Evolutionary conservation across 306 rosid species (phyloP).

Genomic region (Sophora flavescens): DNA sequence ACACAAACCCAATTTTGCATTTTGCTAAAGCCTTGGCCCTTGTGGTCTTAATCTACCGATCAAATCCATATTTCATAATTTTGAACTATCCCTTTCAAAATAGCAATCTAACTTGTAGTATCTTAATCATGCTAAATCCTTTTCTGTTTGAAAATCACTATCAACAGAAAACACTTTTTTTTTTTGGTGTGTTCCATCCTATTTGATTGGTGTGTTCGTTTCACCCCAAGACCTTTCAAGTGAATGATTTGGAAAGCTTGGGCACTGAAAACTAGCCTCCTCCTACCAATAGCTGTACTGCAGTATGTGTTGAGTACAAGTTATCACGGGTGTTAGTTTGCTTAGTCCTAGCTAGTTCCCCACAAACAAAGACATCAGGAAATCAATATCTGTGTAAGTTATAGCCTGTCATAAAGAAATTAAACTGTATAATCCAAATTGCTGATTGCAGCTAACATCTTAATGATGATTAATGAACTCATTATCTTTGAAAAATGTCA

Average conservation of each 20-base stretch:
- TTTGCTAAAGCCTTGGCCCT: constrained; percentile 21
- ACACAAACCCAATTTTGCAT: constrained; percentile 10
- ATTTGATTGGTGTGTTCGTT: constrained; percentile 25
- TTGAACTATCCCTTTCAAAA: constrained; percentile 46
- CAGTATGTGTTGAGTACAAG: constrained; percentile 4
- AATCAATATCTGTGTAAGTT: neutral
- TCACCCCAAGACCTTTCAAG: neutral
- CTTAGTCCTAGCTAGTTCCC: neutral
- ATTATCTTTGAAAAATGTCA: neutral
- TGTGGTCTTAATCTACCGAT: constrained; percentile 37
- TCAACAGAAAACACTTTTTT: constrained; percentile 33
- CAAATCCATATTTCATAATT: constrained; percentile 6
- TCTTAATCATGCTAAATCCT: constrained; percentile 43
- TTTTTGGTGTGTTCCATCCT: constrained; percentile 35
- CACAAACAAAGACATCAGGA: constrained; percentile 8
- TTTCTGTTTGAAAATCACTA: constrained; percentile 29
- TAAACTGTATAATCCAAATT: neutral
- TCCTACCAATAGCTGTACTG: neutral
- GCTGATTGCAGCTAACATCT: no score
- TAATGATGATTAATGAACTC: neutral
- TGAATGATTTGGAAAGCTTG: constrained; percentile 24
- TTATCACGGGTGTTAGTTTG: neutral
- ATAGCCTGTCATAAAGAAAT: neutral
- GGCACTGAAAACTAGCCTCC: neutral
- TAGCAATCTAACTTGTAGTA: constrained; percentile 39